Evolutionary conservation across 2,329 filamentous ascomycete genomes (phyloP).

Genomic region (Cladophialophora immunda): DNA sequence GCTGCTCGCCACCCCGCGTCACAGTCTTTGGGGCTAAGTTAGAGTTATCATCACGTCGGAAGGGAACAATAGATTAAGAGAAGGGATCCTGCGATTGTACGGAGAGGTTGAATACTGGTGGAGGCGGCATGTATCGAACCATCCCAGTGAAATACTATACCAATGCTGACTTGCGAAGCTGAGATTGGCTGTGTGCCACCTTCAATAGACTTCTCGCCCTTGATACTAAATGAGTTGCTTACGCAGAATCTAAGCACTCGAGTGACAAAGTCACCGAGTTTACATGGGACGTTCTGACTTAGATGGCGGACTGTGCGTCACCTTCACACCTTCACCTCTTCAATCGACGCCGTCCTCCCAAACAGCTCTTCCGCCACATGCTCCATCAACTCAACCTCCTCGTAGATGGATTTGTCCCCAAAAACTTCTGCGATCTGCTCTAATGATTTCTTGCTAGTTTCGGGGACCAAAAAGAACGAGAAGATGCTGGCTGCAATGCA

Average conservation of each 20-base stretch:
- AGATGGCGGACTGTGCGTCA: neutral
- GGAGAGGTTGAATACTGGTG: too few species aligned
- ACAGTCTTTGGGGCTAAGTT: neutral
- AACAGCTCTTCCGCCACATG: neutral
- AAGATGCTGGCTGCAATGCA: constrained; percentile 36
- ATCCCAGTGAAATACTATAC: neutral
- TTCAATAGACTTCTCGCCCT: neutral
- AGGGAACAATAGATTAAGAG: too few species aligned
- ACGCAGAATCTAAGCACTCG: too few species aligned
- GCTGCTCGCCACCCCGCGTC: neutral
- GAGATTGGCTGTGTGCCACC: neutral
- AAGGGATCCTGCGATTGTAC: too few species aligned
- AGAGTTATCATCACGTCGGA: neutral
- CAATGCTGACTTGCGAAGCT: neutral
- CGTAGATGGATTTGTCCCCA: constrained; percentile 12
- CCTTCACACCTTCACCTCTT: neutral
- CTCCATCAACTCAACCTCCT: neutral
- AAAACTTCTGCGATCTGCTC: constrained; percentile 20
- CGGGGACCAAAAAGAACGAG: constrained; percentile 41
- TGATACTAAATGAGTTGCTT: neutral
- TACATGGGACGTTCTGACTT: too few species aligned
- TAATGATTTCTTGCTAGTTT: constrained; percentile 15
- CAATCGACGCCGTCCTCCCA: neutral
- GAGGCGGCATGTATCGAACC: neutral
- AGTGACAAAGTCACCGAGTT: too few species aligned